A percentile compares a stretch with the other conserved stretches of the same genome.
phyloP scores from a whole-genome alignment of 768 basidiomycete genomes.

The Hemileccinum rubropunctum region DNA sequence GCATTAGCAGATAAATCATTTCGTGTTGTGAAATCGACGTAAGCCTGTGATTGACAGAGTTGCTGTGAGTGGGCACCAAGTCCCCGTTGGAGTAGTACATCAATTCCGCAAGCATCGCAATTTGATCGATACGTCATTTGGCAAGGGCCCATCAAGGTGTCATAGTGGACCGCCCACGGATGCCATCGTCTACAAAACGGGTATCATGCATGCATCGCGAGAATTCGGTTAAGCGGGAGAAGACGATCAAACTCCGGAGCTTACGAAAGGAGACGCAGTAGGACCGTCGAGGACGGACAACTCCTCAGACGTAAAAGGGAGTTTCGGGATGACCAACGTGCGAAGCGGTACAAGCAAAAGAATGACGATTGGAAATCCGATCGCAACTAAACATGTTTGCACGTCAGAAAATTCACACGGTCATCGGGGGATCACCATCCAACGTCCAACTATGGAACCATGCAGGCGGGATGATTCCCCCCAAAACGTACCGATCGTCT shows the following conservation, averaged over 20 bases:
- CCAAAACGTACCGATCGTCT: slow-evolving; percentile 71
- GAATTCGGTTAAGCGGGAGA: not conserved
- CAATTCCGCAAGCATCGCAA: no score
- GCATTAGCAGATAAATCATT: no score
- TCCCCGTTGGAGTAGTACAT: no score
- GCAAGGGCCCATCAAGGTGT: no score
- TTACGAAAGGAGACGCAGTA: slow-evolving; percentile 81
- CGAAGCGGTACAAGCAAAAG: slow-evolving; percentile 79
- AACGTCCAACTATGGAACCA: not conserved
- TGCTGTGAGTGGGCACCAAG: no score
- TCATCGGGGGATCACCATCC: not conserved
- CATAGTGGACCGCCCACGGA: slow-evolving; percentile 36
- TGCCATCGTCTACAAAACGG: slow-evolving; percentile 37
- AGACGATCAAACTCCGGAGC: slow-evolving; percentile 27
- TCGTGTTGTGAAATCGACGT: no score
- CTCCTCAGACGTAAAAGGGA: slow-evolving; percentile 77
- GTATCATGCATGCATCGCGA: no score
- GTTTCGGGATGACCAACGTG: slow-evolving; percentile 62
- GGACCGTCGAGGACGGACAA: slow-evolving; percentile 85
- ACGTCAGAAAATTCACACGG: not conserved
- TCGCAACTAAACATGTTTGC: slow-evolving; percentile 55
- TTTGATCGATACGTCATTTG: no score
- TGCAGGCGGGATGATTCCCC: no score
- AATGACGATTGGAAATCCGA: slow-evolving; percentile 90
- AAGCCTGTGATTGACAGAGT: no score